Conservation (phyloP, 108 stramenopile species). For the Fragilariopsis cylindrus region DNA sequence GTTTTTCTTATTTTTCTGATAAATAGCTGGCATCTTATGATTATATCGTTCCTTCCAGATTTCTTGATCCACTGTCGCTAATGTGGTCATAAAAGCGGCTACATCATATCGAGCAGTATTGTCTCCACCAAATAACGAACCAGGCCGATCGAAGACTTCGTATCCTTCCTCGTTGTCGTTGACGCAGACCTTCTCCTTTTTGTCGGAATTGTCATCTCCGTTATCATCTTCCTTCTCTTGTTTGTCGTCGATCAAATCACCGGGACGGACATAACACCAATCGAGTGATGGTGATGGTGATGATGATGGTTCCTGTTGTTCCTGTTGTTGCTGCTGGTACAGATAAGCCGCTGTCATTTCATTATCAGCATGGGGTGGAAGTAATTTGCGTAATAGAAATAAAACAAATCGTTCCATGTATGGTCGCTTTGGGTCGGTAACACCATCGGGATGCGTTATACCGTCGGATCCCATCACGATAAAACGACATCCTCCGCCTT, state of each 20-base stretch:
- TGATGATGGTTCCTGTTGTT: background rate
- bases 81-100: constrained; percentile 34
- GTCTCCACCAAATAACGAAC: constrained; percentile 30
- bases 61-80: constrained; percentile 8
- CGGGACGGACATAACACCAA: constrained; percentile 61
- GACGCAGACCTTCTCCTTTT: background rate
- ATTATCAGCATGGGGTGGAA: constrained; percentile 68
- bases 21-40: constrained; percentile 30
- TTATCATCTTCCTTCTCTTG: background rate
- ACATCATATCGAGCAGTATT: constrained; percentile 25
- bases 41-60: constrained; percentile 23
- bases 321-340: background rate
- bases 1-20: background rate
- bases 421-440: constrained; percentile 35
- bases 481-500: constrained; percentile 30
- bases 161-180: constrained; percentile 21
- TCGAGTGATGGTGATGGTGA: constrained; percentile 13
- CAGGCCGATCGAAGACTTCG: constrained; percentile 27
- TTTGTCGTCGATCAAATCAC: constrained; percentile 47
- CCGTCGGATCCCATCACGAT: constrained; percentile 68
- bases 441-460: constrained; percentile 43
- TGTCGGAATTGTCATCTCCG: background rate
- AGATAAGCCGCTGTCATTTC: constrained; percentile 53
- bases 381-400: constrained; percentile 36
- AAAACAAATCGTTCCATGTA: constrained; percentile 35